Conservation (phyloP, 441 rosid species). For the Metrosideros polymorpha region DNA sequence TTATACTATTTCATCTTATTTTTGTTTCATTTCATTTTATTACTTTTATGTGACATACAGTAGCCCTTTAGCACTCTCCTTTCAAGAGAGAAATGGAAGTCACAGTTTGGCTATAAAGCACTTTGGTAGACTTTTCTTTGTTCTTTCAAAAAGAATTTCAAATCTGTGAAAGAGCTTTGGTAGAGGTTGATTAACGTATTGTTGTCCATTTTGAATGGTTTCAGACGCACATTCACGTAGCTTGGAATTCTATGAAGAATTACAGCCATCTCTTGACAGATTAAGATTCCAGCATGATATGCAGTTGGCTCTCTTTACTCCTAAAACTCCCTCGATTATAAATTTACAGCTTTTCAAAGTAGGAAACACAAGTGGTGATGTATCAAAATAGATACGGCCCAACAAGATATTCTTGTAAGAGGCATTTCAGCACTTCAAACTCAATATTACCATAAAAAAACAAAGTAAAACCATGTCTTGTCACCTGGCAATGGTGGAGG, state of each 20-base stretch:
- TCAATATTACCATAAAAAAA: background rate
- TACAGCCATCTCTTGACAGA: background rate
- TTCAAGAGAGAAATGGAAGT: background rate
- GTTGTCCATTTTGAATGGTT: background rate
- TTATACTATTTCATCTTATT: background rate
- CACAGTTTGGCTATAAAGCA: background rate
- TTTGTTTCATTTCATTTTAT: background rate
- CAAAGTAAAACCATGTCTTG: background rate
- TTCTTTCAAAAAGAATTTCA: background rate
- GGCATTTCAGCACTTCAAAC: background rate
- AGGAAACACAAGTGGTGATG: background rate
- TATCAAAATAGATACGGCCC: background rate
- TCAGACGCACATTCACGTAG: background rate
- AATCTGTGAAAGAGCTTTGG: background rate
- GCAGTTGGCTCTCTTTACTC: background rate
- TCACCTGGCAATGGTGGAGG: background rate
- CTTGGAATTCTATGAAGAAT: background rate
- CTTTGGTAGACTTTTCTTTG: background rate
- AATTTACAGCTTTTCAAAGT: background rate
- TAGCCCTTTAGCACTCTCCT: background rate
- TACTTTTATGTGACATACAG: background rate
- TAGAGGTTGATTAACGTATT: background rate
- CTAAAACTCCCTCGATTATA: background rate
- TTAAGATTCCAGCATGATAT: background rate
- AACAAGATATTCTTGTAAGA: background rate